Evolutionary conservation across 2,329 filamentous ascomycete genomes (phyloP), one percentile per base, ranked within the genome.

Genomic region (Myotisia sp.): DNA sequence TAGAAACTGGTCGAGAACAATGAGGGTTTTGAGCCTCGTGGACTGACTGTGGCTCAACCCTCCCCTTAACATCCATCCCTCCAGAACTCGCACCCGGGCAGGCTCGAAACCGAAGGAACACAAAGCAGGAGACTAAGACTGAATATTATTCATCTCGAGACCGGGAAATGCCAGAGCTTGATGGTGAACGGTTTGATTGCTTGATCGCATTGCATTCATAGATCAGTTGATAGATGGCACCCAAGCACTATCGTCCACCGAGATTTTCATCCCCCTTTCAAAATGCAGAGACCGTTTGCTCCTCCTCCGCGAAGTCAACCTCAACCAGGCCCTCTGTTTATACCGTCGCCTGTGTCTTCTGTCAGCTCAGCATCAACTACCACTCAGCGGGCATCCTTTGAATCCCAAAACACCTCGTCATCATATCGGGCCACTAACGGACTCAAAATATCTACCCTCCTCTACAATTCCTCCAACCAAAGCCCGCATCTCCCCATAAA

Each of bases 371-470:
- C 32, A 5, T 34, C 32, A 13, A 34, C 32, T 3, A 27, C 32
- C 14, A 23, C 23, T 19, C 32, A 17, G 6, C 22, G 23, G 14
- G 20, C 24, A 3, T 17, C 23, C 6, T 27, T 23, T 19, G 32
- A 34, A 8, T 26, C 47, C 49, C 29, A 50, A 53, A 36, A 47
- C 40, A 27, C 42, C 45, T 26, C 57, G 41, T 51, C 54, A 42
- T 52, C 55, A 37, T 54, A 56, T 24, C 56, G 52, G 43, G 53
- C 55, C 39, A 52, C 56, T 8, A 47, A 56, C 39, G 54, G 54
- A 18, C 43, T 62, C 47, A 53, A 54, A 22, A 60, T 62, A 53
- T 47, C 56, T 20, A 57, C 58, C 48, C 48, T 59, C 22, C 41
- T 60, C 28, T 58, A 61, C 38, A 55, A 52, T 10, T 46, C 57